These are phyloP conservation scores for Scleroderma bovista DNA, from an alignment of 768 basidiomycete species.

Conservation along the genomic window DNA sequence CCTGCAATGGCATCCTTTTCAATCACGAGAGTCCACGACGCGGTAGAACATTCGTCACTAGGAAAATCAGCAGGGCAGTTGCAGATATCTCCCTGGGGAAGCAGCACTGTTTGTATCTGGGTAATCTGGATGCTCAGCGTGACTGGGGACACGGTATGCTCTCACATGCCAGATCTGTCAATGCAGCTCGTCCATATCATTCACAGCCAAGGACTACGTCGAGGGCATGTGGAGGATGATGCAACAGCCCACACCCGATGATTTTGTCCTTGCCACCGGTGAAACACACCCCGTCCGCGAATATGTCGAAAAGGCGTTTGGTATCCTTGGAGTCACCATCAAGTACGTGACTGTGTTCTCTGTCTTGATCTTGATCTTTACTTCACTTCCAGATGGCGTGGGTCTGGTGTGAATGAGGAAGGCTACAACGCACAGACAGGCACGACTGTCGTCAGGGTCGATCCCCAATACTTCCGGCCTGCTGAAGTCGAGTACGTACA, in stretches of 20 bases:
- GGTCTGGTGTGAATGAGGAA: conserved; percentile 69
- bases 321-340: conserved; percentile 58
- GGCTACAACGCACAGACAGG: conserved; percentile 67
- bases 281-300: conserved; percentile 95
- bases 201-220: conserved; percentile 77
- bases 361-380: conserved; percentile 2
- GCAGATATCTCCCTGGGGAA: conserved; percentile 90
- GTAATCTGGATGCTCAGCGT: conserved; percentile 90
- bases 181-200: conserved; percentile 1
- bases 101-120: conserved; percentile 86
- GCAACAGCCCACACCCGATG: conserved; percentile 76
- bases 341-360: conserved; percentile 35
- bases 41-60: conserved; percentile 92
- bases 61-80: conserved; percentile 89
- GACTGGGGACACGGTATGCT: conserved; percentile 94
- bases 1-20: conserved; percentile 96
- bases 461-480: conserved; percentile 88
- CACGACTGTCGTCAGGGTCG: conserved; percentile 76
- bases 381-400: conserved; percentile 61
- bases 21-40: conserved; percentile 96
- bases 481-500: conserved; percentile 85
- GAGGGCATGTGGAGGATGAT: conserved; percentile 99
- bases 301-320: conserved; percentile 86
- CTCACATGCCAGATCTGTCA: conserved; percentile 1
- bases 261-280: conserved; percentile 93